Conservation (phyloP, 768 basidiomycete genomes). For the Leccinellum albellum region DNA sequence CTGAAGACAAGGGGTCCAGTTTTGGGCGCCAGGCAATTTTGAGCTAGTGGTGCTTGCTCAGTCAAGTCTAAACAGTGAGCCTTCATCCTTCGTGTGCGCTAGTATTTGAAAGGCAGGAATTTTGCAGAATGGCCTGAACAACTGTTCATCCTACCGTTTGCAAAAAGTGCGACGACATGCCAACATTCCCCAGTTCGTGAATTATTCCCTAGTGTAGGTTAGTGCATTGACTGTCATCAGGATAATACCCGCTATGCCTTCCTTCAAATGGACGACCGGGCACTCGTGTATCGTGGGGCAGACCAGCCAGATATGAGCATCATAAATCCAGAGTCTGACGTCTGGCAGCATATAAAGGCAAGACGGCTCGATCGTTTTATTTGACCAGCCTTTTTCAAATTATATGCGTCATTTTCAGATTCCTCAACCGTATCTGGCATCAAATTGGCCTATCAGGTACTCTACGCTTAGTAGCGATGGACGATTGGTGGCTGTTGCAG, state of each 20-base stretch:
- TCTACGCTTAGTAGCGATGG: constrained; percentile 90
- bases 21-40: constrained; percentile 92
- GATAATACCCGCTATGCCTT: constrained; percentile 96
- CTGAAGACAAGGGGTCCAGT: constrained; percentile 42
- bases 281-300: constrained; percentile 89
- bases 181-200: constrained; percentile 82
- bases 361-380: constrained; percentile 4
- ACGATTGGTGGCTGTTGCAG: constrained; percentile 87
- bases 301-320: constrained; percentile 98
- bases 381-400: neutral
- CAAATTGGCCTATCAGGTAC: constrained; percentile 93
- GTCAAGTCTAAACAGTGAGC: constrained; percentile 48
- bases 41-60: constrained; percentile 77
- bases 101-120: neutral
- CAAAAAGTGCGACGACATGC: constrained; percentile 88
- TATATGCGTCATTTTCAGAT: constrained; percentile 48
- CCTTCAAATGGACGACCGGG: constrained; percentile 91
- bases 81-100: neutral
- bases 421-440: constrained; percentile 80
- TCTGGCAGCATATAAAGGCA: constrained; percentile 96
- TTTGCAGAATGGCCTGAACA: constrained; percentile 58
- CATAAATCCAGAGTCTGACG: constrained; percentile 95
- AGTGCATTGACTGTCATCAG: constrained; percentile 37
- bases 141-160: constrained; percentile 84
- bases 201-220: neutral